Percentiles rank a stretch among this genome's conserved stretches.
Evolutionary conservation across 192 early-diverging fungal species (phyloP).

Genomic region (Coemansia sp.): DNA sequence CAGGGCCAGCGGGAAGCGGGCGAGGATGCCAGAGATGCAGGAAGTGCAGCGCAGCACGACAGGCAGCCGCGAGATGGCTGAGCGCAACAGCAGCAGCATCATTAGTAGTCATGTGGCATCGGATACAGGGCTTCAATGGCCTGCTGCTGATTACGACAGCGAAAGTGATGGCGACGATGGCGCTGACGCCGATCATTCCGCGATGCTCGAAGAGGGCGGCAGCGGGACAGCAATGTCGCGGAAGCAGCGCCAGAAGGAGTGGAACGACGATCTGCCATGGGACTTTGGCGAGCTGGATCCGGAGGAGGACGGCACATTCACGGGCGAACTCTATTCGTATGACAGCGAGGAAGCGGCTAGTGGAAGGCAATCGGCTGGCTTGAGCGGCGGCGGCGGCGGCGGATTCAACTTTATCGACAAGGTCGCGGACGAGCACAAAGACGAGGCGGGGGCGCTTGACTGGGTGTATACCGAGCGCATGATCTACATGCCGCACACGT

Average conservation of each 20-base stretch:
- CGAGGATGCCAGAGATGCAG: constrained; percentile 28
- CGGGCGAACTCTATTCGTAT: constrained; percentile 50
- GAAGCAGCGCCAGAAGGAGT: constrained; percentile 34
- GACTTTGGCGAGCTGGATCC: constrained; percentile 55
- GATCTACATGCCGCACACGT: constrained; percentile 90
- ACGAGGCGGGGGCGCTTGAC: constrained; percentile 38
- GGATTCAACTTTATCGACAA: constrained; percentile 58
- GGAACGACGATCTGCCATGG: constrained; percentile 53
- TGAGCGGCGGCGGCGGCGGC: background rate
- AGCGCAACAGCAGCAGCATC: constrained; percentile 3
- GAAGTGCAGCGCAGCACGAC: constrained; percentile 14
- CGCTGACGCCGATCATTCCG: background rate
- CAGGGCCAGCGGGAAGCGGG: background rate
- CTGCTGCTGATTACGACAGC: background rate
- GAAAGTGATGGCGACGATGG: constrained; percentile 1
- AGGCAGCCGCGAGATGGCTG: constrained; percentile 23
- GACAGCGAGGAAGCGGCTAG: constrained; percentile 28
- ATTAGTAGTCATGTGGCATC: background rate
- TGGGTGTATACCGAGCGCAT: constrained; percentile 87
- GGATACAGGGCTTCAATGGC: background rate
- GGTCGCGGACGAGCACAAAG: constrained; percentile 7
- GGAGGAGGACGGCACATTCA: constrained; percentile 31
- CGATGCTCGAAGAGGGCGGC: background rate
- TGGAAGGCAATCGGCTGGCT: background rate
- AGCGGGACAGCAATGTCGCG: constrained; percentile 14